phyloP scores from a whole-genome alignment of 495 filamentous ascomycete genomes.

The Rusavskia elegans region DNA sequence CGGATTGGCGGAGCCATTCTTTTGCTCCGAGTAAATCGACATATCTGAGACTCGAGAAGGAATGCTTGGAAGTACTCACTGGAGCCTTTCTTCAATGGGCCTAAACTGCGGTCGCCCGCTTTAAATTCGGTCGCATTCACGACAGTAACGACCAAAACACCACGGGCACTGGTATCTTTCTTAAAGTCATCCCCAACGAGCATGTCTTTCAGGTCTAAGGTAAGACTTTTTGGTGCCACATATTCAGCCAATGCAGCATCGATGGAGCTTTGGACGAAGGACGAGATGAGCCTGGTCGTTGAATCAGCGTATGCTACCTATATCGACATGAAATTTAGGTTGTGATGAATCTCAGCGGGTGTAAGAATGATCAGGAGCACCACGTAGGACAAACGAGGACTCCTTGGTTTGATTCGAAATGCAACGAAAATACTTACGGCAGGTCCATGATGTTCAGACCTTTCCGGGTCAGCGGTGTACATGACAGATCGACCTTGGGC shows the following conservation, averaged over 20 bases:
- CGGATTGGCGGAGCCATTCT: too few species aligned
- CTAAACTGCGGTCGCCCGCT: slow-evolving; percentile 42
- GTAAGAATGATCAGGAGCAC: too few species aligned
- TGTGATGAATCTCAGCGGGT: too few species aligned
- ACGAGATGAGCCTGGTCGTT: slow-evolving; percentile 33
- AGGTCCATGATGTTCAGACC: slow-evolving; percentile 56
- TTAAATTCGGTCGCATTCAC: slow-evolving; percentile 49
- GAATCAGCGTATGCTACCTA: background rate
- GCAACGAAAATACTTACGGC: slow-evolving; percentile 17
- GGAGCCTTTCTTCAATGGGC: slow-evolving; percentile 36
- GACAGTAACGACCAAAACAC: slow-evolving; percentile 48
- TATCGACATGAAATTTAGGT: background rate
- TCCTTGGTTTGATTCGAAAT: too few species aligned
- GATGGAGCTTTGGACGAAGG: slow-evolving; percentile 57
- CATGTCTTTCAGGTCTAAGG: slow-evolving; percentile 58
- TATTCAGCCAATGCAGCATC: slow-evolving; percentile 55
- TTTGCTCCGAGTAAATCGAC: too few species aligned
- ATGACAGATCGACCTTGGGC: slow-evolving; percentile 52
- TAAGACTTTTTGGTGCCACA: slow-evolving; percentile 57
- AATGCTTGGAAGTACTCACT: background rate
- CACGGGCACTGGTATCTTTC: slow-evolving; percentile 47
- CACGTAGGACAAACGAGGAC: too few species aligned
- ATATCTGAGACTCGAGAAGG: background rate
- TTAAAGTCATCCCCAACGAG: slow-evolving; percentile 62
- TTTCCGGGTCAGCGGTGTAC: slow-evolving; percentile 47